Base-by-base conservation (phyloP, 495 filamentous ascomycete species). In the Elasticomyces elasticus region DNA sequence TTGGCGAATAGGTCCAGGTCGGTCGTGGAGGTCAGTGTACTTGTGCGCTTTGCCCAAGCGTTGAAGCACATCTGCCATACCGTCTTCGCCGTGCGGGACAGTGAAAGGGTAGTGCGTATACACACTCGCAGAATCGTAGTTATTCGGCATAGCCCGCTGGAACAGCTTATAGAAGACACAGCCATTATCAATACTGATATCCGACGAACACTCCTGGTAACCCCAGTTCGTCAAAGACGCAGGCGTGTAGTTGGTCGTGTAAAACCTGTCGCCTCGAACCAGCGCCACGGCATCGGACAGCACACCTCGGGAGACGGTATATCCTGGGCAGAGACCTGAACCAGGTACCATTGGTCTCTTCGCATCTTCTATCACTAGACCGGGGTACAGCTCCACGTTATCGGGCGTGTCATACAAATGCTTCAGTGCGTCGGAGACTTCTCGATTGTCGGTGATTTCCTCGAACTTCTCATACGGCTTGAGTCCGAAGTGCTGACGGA, bases 181-280 rank as follows among this genome's bases (percentile, higher is more conserved):
- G 31, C 81, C 81, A 15, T 78, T 71, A 33, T 82, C 76, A 7
- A 80, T 71, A 4, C 64, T 53, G 3, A 55, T 27, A 43, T 80
- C 74, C n/a, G 67, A 66, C 33, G 72, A 69, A 25, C 76, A 75
- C 50, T 79, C 75, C 12, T 62, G 70, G 62, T 69, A 76, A 2
- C 86, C 88, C 86, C 86, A 95, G 62, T 86, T 89, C 4, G 89
- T 95, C 15, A 94, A 76, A 52, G 81, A 77, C 30, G 78, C 79
- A 0, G 89, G 79, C 28, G 80, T 85, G 65, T 87, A 67, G 59
- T 79, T 76, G 43, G 77, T 71, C 6, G 89, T 94, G 67, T 92
- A 90, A 70, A 91, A 89, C 5, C 89, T 76, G 66, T 95, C 89
- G 17, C 88, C 85, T 30, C 89, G 79, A 33, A 94, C 87, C n/a